phyloP scores from a whole-genome alignment of 2,329 filamentous ascomycete species.

The Cercospora sesami region DNA sequence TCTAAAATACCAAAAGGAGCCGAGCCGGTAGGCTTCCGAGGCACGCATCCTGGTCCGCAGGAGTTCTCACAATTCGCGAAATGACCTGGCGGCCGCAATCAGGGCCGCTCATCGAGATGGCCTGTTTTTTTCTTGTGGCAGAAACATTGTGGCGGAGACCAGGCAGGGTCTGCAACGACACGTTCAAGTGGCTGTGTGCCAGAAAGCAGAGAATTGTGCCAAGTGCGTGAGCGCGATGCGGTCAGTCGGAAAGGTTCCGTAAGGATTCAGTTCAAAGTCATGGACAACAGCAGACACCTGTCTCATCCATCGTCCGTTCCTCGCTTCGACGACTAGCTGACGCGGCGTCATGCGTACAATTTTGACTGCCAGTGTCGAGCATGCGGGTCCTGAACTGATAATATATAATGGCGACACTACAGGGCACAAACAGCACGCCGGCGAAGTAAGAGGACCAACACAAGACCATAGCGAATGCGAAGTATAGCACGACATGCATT shows the following conservation, averaged over 20 bases:
- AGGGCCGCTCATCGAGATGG: not conserved
- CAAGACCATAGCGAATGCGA: not conserved
- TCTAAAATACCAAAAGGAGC: conserved; percentile 11
- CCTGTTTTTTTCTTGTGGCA: not conserved
- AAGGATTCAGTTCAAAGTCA: not conserved
- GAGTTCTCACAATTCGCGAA: not conserved
- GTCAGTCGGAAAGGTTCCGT: not conserved
- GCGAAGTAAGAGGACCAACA: not conserved
- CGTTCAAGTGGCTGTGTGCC: not conserved
- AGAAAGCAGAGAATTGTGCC: not conserved
- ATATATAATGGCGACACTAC: not conserved
- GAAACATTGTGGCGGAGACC: not conserved
- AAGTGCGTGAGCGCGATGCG: not conserved
- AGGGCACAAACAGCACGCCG: not conserved
- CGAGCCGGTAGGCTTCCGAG: conserved; percentile 6
- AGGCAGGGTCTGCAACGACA: not conserved
- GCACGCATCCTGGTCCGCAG: conserved; percentile 7
- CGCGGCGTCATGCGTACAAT: not conserved
- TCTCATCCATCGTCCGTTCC: not conserved
- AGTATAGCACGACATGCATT: not conserved
- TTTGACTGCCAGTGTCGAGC: not conserved
- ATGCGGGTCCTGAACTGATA: not conserved
- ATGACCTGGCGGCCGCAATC: not conserved
- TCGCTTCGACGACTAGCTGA: not conserved
- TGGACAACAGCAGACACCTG: not conserved